Conservation (phyloP, 78 protist species). For the Polysphondylium violaceum region DNA sequence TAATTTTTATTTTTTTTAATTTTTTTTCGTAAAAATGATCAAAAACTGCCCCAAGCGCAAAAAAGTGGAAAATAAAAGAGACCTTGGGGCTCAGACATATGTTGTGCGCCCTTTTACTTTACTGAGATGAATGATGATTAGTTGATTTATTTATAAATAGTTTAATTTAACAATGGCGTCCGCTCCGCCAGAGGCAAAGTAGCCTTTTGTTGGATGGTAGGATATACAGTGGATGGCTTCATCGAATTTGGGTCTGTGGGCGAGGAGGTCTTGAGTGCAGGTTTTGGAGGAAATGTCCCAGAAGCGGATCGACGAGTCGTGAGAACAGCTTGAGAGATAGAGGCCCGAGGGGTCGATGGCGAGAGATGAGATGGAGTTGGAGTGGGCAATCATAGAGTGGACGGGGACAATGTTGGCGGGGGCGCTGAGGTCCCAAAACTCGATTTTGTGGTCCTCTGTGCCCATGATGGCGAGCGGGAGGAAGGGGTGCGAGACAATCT, state of each 20-base stretch:
- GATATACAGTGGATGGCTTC: slow-evolving; percentile 74
- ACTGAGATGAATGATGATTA: no score
- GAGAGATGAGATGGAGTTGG: slow-evolving; percentile 67
- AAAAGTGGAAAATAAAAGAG: no score
- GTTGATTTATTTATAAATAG: no score
- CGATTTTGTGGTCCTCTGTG: slow-evolving; percentile 64
- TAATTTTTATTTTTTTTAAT: no score
- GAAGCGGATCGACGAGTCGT: slow-evolving; percentile 84
- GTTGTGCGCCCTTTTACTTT: no score
- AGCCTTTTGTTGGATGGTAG: slow-evolving; percentile 79
- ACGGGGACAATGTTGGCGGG: not conserved
- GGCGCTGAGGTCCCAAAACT: slow-evolving; percentile 25
- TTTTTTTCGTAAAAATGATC: no score
- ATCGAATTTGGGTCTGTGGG: slow-evolving; percentile 71
- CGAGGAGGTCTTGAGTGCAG: slow-evolving; percentile 67
- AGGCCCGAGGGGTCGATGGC: slow-evolving; percentile 77
- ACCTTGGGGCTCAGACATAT: no score
- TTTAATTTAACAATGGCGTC: slow-evolving; percentile 71
- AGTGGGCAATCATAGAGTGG: slow-evolving; percentile 84
- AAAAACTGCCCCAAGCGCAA: no score
- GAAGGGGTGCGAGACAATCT: slow-evolving; percentile 47
- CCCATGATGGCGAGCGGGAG: slow-evolving; percentile 69
- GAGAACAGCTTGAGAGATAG: slow-evolving; percentile 67
- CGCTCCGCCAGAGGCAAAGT: slow-evolving; percentile 85
- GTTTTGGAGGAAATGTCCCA: slow-evolving; percentile 78